Evolutionary conservation across 768 basidiomycete genomes (phyloP), one percentile per base, ranked within the genome.

Genomic region (button mushroom (Agaricus bisporus)): DNA sequence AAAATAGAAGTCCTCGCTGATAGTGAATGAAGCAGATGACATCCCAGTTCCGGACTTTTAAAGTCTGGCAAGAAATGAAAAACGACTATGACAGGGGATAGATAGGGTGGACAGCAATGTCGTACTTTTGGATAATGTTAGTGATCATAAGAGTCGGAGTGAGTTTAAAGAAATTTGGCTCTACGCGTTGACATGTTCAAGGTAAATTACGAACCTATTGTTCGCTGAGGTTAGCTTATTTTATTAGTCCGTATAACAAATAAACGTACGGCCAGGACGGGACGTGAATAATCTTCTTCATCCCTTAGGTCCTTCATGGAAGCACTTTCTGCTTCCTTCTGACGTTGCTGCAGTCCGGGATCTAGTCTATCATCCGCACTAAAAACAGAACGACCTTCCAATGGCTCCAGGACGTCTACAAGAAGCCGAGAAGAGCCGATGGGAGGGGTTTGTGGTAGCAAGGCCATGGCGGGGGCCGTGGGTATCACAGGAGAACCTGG

Each of bases 201-300:
- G 79, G 75, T 18, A 81, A 52, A 61, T 83, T 83, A 47, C 81
- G 79, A 62, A 83, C 78, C 80, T 82, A 56, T 41, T 46, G 26
- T 17, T 38, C 42, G n/a, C 22, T 42, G 35, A 25, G 38, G 35
- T 51, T 15, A 50, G 11, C 32, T 32, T 32, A 7, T 35, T 42
- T 5, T 28, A 10, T 35, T 4, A 22, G 3, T n/a, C 38, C 47
- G 44, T 18, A 9, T 53, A n/a, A 39, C 44, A 55, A 42, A 11
- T 17, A 28, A 14, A 68, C 77, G 60, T 65, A 77, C 83, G 56
- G 71, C 80, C 56, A 85, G 73, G 22, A 83, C 79, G 48, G 72
- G 74, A 44, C 76, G 70, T 18, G 75, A 77, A 67, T 81, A 80
- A 56, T 81, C 82, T 56, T 81, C 77, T 26, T 79, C 75, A 58